phyloP scores from a whole-genome alignment of 2,329 filamentous ascomycete species.

The Cladophialophora psammophila region DNA sequence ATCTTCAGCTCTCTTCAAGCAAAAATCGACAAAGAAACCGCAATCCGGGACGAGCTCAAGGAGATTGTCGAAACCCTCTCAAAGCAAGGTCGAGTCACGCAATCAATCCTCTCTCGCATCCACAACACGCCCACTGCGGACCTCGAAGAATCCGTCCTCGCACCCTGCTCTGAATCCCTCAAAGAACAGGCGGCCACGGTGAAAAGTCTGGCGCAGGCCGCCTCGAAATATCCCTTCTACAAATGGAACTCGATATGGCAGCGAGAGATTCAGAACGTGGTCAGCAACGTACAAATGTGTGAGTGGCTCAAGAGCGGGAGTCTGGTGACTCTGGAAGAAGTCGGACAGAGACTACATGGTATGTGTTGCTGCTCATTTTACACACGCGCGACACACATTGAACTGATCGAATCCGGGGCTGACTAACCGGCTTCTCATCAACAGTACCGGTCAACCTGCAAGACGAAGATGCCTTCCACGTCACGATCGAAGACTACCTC shows the following conservation, averaged over 20 bases:
- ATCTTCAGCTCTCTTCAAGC: conserved; percentile 88
- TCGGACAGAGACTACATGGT: conserved; percentile 80
- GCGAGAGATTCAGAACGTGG: conserved; percentile 82
- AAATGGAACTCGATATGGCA: conserved; percentile 94
- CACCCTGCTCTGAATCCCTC: conserved; percentile 73
- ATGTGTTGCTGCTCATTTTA: conserved; percentile 21
- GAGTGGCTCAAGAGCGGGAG: conserved; percentile 63
- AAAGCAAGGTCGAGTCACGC: conserved; percentile 77
- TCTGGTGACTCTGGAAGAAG: conserved; percentile 87
- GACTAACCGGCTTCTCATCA: too few species aligned
- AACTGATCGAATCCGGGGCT: too few species aligned
- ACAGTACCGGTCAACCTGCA: conserved; percentile 90
- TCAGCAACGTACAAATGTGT: conserved; percentile 73
- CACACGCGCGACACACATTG: too few species aligned
- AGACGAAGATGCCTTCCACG: conserved; percentile 80
- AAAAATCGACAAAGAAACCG: conserved; percentile 86
- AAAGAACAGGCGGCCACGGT: conserved; percentile 75
- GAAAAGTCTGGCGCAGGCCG: conserved; percentile 71
- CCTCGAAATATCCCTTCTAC: conserved; percentile 93
- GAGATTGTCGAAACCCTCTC: conserved; percentile 83
- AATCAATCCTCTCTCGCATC: conserved; percentile 84
- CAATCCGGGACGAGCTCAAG: conserved; percentile 80
- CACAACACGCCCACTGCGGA: conserved; percentile 78
- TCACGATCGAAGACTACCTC: conserved; percentile 97
- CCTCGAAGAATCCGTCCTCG: conserved; percentile 72